These are phyloP conservation scores for Macrophomina pseudophaseolina DNA, from an alignment of 2,329 filamentous ascomycete genomes.

Conservation along the genomic window DNA sequence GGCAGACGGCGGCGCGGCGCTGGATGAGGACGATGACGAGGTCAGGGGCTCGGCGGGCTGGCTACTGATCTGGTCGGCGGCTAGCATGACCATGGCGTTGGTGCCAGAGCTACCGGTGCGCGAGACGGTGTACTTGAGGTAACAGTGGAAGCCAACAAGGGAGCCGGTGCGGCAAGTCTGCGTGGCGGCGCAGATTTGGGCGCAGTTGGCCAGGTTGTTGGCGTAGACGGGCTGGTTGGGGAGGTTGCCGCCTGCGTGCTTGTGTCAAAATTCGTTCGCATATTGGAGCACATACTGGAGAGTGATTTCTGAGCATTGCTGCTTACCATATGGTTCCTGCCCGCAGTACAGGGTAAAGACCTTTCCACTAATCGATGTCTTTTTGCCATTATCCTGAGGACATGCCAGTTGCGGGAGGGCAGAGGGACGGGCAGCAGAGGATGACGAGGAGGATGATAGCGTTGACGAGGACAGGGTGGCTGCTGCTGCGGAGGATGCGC, in stretches of 20 bases:
- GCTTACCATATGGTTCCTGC: slow-evolving; percentile 2
- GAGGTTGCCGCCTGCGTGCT: neutral
- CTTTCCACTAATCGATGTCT: neutral
- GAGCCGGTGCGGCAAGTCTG: neutral
- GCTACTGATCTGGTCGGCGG: neutral
- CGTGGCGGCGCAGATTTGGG: neutral
- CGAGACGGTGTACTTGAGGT: slow-evolving; percentile 7
- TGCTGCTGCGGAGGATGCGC: neutral
- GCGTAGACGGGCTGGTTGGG: slow-evolving; percentile 5
- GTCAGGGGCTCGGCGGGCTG: neutral
- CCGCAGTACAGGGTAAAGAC: neutral
- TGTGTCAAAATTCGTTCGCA: neutral
- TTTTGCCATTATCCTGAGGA: neutral
- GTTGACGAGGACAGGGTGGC: neutral
- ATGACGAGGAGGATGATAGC: neutral
- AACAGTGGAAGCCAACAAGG: neutral
- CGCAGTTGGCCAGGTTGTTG: neutral
- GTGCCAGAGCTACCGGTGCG: neutral
- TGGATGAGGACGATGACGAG: neutral
- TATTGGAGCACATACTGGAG: neutral
- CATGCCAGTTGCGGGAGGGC: neutral
- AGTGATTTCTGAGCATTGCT: neutral
- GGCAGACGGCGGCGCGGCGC: neutral
- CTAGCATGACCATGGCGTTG: slow-evolving; percentile 9
- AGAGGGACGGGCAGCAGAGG: neutral